Conservation (phyloP, 768 basidiomycete genomes). For the Coprinopsis sp. region DNA sequence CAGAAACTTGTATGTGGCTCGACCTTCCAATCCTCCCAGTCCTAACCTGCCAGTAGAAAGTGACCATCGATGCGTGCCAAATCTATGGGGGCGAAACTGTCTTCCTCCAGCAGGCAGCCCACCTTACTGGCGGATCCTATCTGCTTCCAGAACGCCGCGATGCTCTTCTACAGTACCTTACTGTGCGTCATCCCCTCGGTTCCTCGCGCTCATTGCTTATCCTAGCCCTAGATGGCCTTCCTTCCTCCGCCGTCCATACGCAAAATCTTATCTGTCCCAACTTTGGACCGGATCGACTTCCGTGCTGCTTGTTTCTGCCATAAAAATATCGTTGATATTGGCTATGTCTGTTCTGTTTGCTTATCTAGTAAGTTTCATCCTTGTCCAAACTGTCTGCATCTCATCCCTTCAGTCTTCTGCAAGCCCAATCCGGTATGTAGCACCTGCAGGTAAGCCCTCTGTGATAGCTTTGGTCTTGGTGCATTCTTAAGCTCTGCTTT, state of each 20-base stretch:
- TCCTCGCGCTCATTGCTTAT: neutral
- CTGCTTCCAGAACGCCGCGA: conserved; percentile 77
- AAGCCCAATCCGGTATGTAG: conserved; percentile 90
- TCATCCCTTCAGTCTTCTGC: conserved; percentile 69
- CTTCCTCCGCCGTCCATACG: conserved; percentile 57
- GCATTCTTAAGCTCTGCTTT: conserved; percentile 3
- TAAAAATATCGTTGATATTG: conserved; percentile 93
- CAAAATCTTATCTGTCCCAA: conserved; percentile 75
- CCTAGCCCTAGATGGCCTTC: conserved; percentile 69
- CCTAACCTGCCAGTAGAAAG: conserved; percentile 56
- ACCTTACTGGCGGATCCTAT: conserved; percentile 93
- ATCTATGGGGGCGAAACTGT: conserved; percentile 85
- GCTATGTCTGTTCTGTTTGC: conserved; percentile 98
- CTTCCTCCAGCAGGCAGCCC: conserved; percentile 95
- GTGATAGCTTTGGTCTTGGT: conserved; percentile 7
- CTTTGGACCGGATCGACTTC: conserved; percentile 94
- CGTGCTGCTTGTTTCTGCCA: conserved; percentile 99
- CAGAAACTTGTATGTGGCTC: conserved; percentile 77
- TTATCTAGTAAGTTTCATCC: conserved; percentile 68
- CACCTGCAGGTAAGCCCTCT: conserved; percentile 74
- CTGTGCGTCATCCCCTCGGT: conserved; percentile 37
- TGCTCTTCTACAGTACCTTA: conserved; percentile 88
- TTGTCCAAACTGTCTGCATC: conserved; percentile 7
- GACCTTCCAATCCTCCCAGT: conserved; percentile 5
- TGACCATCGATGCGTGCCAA: conserved; percentile 95